Percentiles rank a stretch among this genome's conserved stretches.
These are phyloP conservation scores for Trichosanthes truncata DNA, from an alignment of 306 rosid species.

Conservation along the genomic window DNA sequence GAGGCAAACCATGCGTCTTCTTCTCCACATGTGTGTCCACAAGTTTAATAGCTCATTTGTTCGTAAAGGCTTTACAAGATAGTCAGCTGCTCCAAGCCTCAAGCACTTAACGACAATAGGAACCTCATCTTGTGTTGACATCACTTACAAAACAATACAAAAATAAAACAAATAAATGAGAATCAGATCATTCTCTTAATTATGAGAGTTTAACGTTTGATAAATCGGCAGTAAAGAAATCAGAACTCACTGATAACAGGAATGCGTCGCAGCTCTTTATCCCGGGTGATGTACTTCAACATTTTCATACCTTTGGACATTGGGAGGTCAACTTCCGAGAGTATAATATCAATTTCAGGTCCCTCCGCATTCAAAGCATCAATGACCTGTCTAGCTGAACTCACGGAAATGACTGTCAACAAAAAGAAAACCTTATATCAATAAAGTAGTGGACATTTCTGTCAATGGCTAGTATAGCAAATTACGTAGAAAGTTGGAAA, in stretches of 20 bases:
- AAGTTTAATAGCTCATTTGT: constrained; percentile 90
- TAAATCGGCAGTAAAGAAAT: not conserved
- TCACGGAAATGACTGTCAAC: constrained; percentile 59
- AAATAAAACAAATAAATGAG: constrained; percentile 8
- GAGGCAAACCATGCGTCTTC: constrained; percentile 89
- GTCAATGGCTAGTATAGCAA: not conserved
- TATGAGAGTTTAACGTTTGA: not conserved
- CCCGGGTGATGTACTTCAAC: constrained; percentile 84
- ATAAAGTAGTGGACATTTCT: not conserved
- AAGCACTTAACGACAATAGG: constrained; percentile 93
- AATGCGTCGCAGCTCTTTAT: constrained; percentile 64
- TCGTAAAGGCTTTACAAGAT: constrained; percentile 97
- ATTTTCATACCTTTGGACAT: constrained; percentile 72
- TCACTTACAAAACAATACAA: constrained; percentile 51
- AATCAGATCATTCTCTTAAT: constrained; percentile 1
- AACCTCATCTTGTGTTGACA: constrained; percentile 95
- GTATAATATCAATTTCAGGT: constrained; percentile 79
- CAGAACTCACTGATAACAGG: constrained; percentile 78
- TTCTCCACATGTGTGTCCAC: constrained; percentile 99
- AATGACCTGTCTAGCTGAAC: constrained; percentile 81
- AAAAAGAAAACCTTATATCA: not conserved
- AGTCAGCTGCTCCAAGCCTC: constrained; percentile 98
- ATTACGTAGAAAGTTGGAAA: not conserved
- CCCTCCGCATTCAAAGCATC: constrained; percentile 96
- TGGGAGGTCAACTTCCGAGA: constrained; percentile 88